Evolutionary conservation across 169 alveolate species (phyloP), one percentile per base, ranked within the genome.

Genomic region (Besnoitia besnoiti): DNA sequence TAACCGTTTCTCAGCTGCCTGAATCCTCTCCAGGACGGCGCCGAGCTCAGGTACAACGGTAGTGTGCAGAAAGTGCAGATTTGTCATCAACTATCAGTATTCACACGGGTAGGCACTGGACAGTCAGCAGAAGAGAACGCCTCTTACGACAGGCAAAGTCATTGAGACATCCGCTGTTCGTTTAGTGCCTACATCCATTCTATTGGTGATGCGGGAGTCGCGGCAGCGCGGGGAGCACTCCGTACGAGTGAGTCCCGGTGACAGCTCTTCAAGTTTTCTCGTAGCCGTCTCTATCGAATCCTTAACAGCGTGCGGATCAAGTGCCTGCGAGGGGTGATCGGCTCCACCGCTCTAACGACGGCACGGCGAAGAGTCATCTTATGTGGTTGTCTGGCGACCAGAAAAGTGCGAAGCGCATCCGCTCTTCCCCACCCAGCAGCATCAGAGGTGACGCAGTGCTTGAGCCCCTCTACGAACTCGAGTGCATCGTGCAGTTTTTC

Each of bases 11-110:
- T 73, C 82, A 0, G 82, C 82, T 0, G 44, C 82, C 44, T 35
- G 27, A n/a, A 73, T 73, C n/a, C 46, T 73, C 82, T 73, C n/a
- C 24, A 73, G 39, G 44, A 73, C 39, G 39, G 44, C 82, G 39
- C 46, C n/a, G 46, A 73, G 46, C 82, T 73, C 82, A 12, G 82
- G 82, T 19, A 73, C 82, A n/a, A 73, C 46, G n/a, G 82, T 19
- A 16, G 82, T 30, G n/a, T 73, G 82, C 39, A 73, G 46, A n/a
- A 73, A n/a, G 44, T 73, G 40, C n/a, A 73, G 82, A n/a, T n/a
- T 73, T n/a, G 82, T n/a, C 82, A 73, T n/a, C 10, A n/a, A 16
- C 82, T 73, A 42, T n/a, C 40, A 37, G 46, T 16, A 73, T 5
- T 55, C n/a, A 55, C 14, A n/a, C 12, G 1, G 30, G 67, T 8